Evolutionary conservation across 768 basidiomycete species (phyloP).

Genomic region (Trametes cingulata): DNA sequence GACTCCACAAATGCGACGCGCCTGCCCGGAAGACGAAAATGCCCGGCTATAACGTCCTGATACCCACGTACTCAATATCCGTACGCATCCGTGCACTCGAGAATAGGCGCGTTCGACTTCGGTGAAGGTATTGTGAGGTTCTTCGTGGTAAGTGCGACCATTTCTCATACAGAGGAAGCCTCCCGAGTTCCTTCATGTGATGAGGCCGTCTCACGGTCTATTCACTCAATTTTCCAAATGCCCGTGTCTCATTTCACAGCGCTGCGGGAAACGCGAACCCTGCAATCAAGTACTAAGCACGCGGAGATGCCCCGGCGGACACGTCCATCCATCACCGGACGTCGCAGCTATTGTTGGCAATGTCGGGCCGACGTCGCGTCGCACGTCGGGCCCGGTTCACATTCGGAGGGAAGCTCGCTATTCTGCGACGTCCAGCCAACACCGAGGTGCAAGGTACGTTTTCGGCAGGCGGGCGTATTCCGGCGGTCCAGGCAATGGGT

Average conservation of each 20-base stretch:
- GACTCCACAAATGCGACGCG: too few relatives aligned
- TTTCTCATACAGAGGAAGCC: too few relatives aligned
- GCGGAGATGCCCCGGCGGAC: not conserved
- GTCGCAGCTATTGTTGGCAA: not conserved
- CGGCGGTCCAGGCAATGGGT: too few relatives aligned
- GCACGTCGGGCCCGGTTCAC: not conserved
- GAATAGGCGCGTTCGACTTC: not conserved
- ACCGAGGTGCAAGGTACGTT: not conserved
- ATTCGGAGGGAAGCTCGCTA: not conserved
- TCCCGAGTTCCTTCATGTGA: too few relatives aligned
- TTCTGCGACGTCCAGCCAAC: not conserved
- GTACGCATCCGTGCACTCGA: not conserved
- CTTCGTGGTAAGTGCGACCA: too few relatives aligned
- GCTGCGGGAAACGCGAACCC: too few relatives aligned
- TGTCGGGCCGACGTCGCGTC: conserved; percentile 1
- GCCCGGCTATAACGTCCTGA: not conserved
- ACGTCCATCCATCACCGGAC: not conserved
- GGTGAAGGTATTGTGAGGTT: not conserved
- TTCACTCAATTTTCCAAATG: too few relatives aligned
- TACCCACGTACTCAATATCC: not conserved
- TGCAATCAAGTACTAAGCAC: too few relatives aligned
- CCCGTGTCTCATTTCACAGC: too few relatives aligned
- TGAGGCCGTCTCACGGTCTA: too few relatives aligned
- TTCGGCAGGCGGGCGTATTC: not conserved
- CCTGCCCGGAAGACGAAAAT: not conserved